These are phyloP conservation scores for Fusarium ambrosium DNA, from an alignment of 2,329 filamentous ascomycete genomes.

Conservation along the genomic window DNA sequence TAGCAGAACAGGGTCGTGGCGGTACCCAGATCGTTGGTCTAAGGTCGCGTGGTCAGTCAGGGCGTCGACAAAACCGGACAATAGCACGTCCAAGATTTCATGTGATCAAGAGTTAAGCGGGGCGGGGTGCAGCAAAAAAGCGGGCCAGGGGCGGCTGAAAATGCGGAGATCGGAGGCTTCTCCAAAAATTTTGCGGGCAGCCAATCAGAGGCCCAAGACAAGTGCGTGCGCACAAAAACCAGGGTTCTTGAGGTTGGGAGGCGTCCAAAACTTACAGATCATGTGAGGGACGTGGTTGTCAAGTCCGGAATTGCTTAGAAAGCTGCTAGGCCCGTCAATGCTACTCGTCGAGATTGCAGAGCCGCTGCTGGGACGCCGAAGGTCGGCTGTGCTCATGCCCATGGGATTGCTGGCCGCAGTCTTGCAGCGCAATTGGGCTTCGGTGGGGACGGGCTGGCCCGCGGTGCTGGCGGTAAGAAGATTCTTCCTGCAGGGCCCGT, in stretches of 20 bases:
- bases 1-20: slow-evolving; percentile 50
- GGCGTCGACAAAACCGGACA: slow-evolving; percentile 18
- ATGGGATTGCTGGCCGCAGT: slow-evolving; percentile 49
- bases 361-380: slow-evolving; percentile 55
- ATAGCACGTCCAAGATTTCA: slow-evolving; percentile 33
- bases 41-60: slow-evolving; percentile 52
- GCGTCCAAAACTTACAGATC: slow-evolving; percentile 59
- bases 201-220: slow-evolving; percentile 34
- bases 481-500: slow-evolving; percentile 57
- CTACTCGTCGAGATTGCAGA: slow-evolving; percentile 52
- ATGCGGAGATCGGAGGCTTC: slow-evolving; percentile 48
- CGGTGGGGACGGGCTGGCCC: slow-evolving; percentile 55
- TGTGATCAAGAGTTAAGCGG: slow-evolving; percentile 42
- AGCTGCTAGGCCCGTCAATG: slow-evolving; percentile 45
- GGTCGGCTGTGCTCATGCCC: slow-evolving; percentile 52
- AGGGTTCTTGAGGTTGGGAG: slow-evolving; percentile 24
- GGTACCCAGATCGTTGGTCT: slow-evolving; percentile 57
- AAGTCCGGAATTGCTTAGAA: slow-evolving; percentile 47
- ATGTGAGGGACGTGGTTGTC: slow-evolving; percentile 63
- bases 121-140: slow-evolving; percentile 44
- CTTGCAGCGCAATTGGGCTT: slow-evolving; percentile 61
- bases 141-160: slow-evolving; percentile 41
- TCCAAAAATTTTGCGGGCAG: slow-evolving; percentile 34
- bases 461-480: slow-evolving; percentile 56
- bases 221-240: slow-evolving; percentile 36